These are phyloP conservation scores for Tetradesmus obliquus DNA, from an alignment of 139 green algal species.

Conservation along the genomic window DNA sequence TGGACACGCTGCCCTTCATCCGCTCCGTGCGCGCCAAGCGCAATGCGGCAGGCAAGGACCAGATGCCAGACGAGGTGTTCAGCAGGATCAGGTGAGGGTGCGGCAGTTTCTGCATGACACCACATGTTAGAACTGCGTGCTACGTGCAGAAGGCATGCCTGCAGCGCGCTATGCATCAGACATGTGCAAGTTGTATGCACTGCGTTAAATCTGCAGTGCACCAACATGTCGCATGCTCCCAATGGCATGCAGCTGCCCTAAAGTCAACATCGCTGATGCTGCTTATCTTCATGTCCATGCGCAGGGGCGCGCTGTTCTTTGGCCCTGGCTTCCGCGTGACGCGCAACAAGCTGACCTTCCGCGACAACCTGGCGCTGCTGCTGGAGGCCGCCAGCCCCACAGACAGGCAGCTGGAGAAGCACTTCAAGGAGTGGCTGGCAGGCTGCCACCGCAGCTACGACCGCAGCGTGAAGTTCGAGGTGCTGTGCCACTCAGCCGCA, in stretches of 20 bases:
- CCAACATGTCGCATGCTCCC: too few species aligned
- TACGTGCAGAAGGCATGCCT: too few species aligned
- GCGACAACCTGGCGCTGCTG: conserved; percentile 78
- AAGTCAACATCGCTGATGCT: not conserved
- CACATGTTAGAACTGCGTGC: not conserved
- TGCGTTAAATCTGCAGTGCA: not conserved
- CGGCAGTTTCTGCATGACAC: not conserved
- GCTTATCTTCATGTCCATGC: not conserved
- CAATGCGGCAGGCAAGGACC: conserved; percentile 62
- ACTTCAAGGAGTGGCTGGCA: conserved; percentile 76
- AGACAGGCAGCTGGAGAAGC: conserved; percentile 69
- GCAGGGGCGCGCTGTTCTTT: conserved; percentile 84
- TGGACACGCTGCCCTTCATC: conserved; percentile 82
- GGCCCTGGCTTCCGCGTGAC: conserved; percentile 82
- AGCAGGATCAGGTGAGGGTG: conserved; percentile 53
- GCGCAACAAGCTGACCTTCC: conserved; percentile 82
- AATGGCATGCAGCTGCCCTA: too few species aligned
- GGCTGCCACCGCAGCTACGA: conserved; percentile 79
- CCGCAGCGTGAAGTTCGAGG: conserved; percentile 70
- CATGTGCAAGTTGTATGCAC: not conserved
- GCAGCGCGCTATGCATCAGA: too few species aligned
- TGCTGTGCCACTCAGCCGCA: conserved; percentile 46
- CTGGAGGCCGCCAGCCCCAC: conserved; percentile 63
- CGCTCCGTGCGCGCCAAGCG: conserved; percentile 67
- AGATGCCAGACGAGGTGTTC: conserved; percentile 81